phyloP scores from a whole-genome alignment of 2,329 filamentous ascomycete species.

The Zasmidium citrigriseum region DNA sequence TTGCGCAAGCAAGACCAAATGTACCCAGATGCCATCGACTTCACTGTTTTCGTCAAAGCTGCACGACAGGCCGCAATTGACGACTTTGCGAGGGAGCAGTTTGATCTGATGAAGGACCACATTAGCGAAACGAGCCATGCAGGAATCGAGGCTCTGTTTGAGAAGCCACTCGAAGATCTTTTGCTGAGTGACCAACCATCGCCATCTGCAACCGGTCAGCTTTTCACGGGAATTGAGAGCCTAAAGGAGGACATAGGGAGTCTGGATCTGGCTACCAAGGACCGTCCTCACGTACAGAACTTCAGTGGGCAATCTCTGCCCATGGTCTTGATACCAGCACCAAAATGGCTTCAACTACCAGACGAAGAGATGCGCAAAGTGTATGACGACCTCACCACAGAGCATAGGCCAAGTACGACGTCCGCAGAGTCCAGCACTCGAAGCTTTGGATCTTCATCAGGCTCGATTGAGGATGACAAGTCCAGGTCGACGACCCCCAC shows the following conservation, averaged over 20 bases:
- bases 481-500: not conserved
- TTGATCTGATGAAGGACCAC: constrained; percentile 13
- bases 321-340: constrained; percentile 36
- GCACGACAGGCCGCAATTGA: constrained; percentile 16
- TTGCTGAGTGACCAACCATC: not conserved
- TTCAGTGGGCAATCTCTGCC: constrained; percentile 38
- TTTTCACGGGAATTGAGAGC: not conserved
- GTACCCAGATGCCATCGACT: constrained; percentile 26
- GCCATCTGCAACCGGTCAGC: not conserved
- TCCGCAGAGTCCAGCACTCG: not conserved
- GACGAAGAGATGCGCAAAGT: constrained; percentile 37
- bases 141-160: constrained; percentile 12
- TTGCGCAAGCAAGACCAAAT: constrained; percentile 10
- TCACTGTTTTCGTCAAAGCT: constrained; percentile 30
- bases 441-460: too few species aligned
- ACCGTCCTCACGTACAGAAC: constrained; percentile 31
- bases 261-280: constrained; percentile 11
- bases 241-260: not conserved
- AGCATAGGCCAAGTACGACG: constrained; percentile 28
- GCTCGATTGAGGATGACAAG: too few species aligned
- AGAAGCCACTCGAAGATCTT: constrained; percentile 6
- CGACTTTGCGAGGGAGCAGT: constrained; percentile 25
- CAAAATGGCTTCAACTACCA: constrained; percentile 15
- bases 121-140: constrained; percentile 8
- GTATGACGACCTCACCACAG: constrained; percentile 49